Percentiles rank a stretch among this genome's conserved stretches.
Evolutionary conservation across 768 basidiomycete species (phyloP).

Genomic region (Amanita muscaria): DNA sequence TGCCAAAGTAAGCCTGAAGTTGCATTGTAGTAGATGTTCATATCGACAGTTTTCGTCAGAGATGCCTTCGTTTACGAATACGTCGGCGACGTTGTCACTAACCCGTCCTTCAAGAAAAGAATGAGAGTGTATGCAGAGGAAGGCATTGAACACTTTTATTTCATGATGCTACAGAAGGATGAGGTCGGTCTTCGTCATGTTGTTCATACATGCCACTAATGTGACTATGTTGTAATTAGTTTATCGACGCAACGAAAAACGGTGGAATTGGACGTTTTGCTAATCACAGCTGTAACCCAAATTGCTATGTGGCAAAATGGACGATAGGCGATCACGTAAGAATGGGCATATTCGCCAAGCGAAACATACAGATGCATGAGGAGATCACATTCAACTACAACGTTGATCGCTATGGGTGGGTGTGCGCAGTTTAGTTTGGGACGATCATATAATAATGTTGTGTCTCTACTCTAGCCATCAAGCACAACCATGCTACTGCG

Average conservation of each 20-base stretch:
- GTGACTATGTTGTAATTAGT: slow-evolving; percentile 36
- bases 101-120: slow-evolving; percentile 79
- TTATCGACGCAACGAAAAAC: slow-evolving; percentile 95
- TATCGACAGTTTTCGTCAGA: too few relatives aligned
- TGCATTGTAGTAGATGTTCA: too few relatives aligned
- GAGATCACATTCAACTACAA: slow-evolving; percentile 99
- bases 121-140: slow-evolving; percentile 92
- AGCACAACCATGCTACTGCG: slow-evolving; percentile 91
- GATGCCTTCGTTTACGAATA: slow-evolving; percentile 96
- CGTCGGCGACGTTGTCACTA: slow-evolving; percentile 91
- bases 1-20: slow-evolving; percentile 64
- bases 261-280: slow-evolving; percentile 96
- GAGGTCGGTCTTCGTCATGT: slow-evolving; percentile 50
- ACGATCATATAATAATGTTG: not conserved
- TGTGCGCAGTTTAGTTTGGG: slow-evolving; percentile 8
- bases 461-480: slow-evolving; percentile 55
- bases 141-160: slow-evolving; percentile 95
- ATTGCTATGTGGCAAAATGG: slow-evolving; percentile 98
- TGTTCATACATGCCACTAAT: not conserved
- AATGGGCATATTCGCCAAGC: slow-evolving; percentile 97
- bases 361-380: slow-evolving; percentile 66
- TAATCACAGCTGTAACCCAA: slow-evolving; percentile 96
- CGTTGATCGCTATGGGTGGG: slow-evolving; percentile 96
- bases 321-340: slow-evolving; percentile 81
- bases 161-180: slow-evolving; percentile 99